These are phyloP conservation scores for Yamadazyma oceani DNA, from an alignment of 1,139 yeast species.

Conservation along the genomic window DNA sequence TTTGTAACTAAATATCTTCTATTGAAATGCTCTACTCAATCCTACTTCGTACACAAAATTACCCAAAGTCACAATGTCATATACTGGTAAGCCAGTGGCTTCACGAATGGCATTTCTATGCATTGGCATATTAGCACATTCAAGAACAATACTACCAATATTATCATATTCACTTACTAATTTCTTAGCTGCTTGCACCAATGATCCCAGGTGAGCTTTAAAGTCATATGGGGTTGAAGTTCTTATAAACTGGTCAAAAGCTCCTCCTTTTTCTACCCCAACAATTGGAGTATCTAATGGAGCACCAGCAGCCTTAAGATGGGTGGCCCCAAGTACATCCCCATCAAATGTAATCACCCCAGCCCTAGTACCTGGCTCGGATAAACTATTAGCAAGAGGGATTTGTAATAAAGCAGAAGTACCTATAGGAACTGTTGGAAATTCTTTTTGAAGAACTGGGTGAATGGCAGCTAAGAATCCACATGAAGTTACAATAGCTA, in stretches of 20 bases:
- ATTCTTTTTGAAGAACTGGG: slow-evolving; percentile 16
- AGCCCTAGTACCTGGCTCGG: slow-evolving; percentile 19
- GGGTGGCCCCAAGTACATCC: slow-evolving; percentile 19
- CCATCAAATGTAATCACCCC: slow-evolving; percentile 30
- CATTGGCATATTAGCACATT: slow-evolving; percentile 30
- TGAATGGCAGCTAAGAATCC: slow-evolving; percentile 29
- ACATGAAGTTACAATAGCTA: slow-evolving; percentile 22
- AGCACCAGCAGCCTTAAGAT: slow-evolving; percentile 27
- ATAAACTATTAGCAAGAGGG: slow-evolving; percentile 21
- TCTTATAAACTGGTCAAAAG: slow-evolving; percentile 18
- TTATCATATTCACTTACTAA: slow-evolving; percentile 15
- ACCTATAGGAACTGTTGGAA: slow-evolving; percentile 26
- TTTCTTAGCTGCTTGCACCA: slow-evolving; percentile 14
- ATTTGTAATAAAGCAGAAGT: slow-evolving; percentile 28
- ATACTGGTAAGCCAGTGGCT: slow-evolving; percentile 19
- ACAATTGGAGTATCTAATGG: slow-evolving; percentile 18
- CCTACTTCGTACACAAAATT: slow-evolving; percentile 14
- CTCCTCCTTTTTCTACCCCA: slow-evolving; percentile 19
- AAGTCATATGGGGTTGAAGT: slow-evolving; percentile 23
- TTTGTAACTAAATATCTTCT: no score
- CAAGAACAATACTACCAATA: slow-evolving; percentile 25
- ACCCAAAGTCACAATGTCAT: slow-evolving; percentile 22
- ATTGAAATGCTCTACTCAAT: slow-evolving; percentile 8
- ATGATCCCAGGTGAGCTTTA: slow-evolving; percentile 12
- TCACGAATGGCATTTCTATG: slow-evolving; percentile 19